Conservation (phyloP, 202 grass and related monocot genomes). For the Tripidium arundinaceum region DNA sequence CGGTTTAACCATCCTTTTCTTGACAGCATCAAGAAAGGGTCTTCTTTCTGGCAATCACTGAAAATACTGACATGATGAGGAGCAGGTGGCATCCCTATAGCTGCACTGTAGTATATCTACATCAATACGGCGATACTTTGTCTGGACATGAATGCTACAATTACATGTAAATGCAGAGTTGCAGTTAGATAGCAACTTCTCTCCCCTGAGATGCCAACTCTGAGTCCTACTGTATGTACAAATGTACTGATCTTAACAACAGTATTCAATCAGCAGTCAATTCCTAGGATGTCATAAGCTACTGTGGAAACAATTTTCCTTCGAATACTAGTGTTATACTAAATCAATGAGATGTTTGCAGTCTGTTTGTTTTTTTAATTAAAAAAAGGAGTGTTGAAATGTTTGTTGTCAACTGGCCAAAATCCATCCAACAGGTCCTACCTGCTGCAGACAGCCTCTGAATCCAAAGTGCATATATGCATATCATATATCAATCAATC, state of each 20-base stretch:
- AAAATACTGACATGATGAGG: slow-evolving; percentile 31
- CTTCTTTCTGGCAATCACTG: slow-evolving; percentile 8
- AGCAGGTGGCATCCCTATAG: slow-evolving; percentile 24
- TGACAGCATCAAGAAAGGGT: slow-evolving; percentile 32
- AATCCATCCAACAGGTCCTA: neutral
- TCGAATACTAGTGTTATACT: neutral
- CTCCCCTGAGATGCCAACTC: neutral
- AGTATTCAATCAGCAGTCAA: neutral
- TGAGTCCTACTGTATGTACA: neutral
- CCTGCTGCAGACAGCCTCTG: neutral
- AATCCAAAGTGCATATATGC: slow-evolving; percentile 21
- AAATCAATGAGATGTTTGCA: neutral
- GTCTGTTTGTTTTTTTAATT: neutral
- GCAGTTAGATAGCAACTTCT: neutral
- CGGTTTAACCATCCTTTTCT: slow-evolving; percentile 36
- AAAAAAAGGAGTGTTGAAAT: neutral
- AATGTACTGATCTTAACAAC: neutral
- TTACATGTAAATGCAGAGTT: slow-evolving; percentile 12
- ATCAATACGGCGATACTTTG: slow-evolving; percentile 6
- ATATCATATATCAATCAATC: slow-evolving; percentile 2
- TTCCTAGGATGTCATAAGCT: neutral
- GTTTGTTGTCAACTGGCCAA: slow-evolving; percentile 15
- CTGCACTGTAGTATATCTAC: slow-evolving; percentile 23
- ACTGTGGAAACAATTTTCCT: neutral
- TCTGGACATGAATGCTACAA: slow-evolving; percentile 19